Evolutionary conservation across 2,329 filamentous ascomycete species (phyloP).

Genomic region (Exophiala dermatitidis): DNA sequence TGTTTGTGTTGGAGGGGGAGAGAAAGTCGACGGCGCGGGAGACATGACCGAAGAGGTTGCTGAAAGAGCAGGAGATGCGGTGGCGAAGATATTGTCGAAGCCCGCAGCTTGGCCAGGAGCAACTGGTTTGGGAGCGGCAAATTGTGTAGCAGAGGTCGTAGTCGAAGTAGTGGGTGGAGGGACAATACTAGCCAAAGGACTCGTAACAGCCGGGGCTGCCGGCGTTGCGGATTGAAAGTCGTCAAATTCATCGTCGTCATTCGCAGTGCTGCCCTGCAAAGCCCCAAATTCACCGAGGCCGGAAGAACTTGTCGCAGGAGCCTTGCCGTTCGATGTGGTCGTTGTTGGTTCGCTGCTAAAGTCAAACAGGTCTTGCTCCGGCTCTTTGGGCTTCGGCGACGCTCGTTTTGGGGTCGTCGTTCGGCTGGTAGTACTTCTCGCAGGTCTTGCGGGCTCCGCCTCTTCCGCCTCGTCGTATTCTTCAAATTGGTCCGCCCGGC

Average conservation of each 20-base stretch:
- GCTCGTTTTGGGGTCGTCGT: conserved; percentile 35
- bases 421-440: conserved; percentile 16
- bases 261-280: conserved; percentile 38
- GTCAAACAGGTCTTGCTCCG: conserved; percentile 86
- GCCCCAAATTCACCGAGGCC: conserved; percentile 39
- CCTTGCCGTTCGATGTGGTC: conserved; percentile 39
- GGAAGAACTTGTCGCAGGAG: conserved; percentile 37
- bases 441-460: conserved; percentile 45
- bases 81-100: conserved; percentile 73
- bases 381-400: conserved; percentile 64
- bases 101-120: conserved; percentile 75
- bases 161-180: conserved; percentile 43
- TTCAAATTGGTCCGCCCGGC: conserved; percentile 71
- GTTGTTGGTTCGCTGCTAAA: conserved; percentile 67
- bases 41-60: conserved; percentile 53
- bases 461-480: conserved; percentile 97
- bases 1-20: conserved; percentile 38
- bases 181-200: conserved; percentile 36
- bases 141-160: conserved; percentile 54
- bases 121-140: conserved; percentile 75
- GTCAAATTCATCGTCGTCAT: conserved; percentile 82
- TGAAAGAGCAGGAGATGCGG: conserved; percentile 43
- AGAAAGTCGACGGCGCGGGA: conserved; percentile 47
- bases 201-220: conserved; percentile 33
- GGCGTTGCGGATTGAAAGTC: conserved; percentile 87